Evolutionary conservation across 192 early-diverging fungal species (phyloP).

Genomic region (Phlyctochytrium planicorne): DNA sequence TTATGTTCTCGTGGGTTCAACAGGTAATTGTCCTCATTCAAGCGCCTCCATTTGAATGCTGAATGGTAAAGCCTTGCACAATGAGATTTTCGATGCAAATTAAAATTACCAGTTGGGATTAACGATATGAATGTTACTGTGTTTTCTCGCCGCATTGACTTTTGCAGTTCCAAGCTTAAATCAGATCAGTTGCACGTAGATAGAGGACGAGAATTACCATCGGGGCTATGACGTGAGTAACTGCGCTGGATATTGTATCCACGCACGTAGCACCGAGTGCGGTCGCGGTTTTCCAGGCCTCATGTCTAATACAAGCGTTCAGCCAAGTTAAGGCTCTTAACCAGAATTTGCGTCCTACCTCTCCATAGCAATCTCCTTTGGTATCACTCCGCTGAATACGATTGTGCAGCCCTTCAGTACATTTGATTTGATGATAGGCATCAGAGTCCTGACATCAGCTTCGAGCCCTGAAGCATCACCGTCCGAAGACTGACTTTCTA

Average conservation of each 20-base stretch:
- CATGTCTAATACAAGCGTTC: slow-evolving; percentile 41
- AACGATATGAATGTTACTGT: slow-evolving; percentile 46
- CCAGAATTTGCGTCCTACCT: slow-evolving; percentile 12
- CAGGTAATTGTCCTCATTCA: slow-evolving; percentile 68
- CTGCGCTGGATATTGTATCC: slow-evolving; percentile 51
- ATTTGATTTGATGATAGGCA: slow-evolving; percentile 56
- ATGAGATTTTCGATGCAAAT: slow-evolving; percentile 20
- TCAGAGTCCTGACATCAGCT: slow-evolving; percentile 49
- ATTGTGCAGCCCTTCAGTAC: slow-evolving; percentile 70
- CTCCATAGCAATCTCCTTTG: slow-evolving; percentile 51
- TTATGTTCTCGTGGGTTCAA: slow-evolving; percentile 32
- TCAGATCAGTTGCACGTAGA: background rate
- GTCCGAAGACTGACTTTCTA: slow-evolving; percentile 16
- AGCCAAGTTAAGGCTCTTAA: background rate
- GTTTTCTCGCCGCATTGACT: slow-evolving; percentile 61
- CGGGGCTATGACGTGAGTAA: slow-evolving; percentile 89
- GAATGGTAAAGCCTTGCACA: slow-evolving; percentile 67
- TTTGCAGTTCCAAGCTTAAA: slow-evolving; percentile 68
- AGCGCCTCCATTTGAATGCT: slow-evolving; percentile 64
- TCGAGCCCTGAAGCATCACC: background rate
- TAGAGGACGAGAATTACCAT: slow-evolving; percentile 50
- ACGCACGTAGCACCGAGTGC: slow-evolving; percentile 83
- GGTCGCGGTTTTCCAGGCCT: slow-evolving; percentile 77
- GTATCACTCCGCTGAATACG: slow-evolving; percentile 83
- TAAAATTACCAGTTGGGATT: slow-evolving; percentile 55